Base-by-base conservation (phyloP, 352 stramenopile genomes). In the Lagenidium giganteum region DNA sequence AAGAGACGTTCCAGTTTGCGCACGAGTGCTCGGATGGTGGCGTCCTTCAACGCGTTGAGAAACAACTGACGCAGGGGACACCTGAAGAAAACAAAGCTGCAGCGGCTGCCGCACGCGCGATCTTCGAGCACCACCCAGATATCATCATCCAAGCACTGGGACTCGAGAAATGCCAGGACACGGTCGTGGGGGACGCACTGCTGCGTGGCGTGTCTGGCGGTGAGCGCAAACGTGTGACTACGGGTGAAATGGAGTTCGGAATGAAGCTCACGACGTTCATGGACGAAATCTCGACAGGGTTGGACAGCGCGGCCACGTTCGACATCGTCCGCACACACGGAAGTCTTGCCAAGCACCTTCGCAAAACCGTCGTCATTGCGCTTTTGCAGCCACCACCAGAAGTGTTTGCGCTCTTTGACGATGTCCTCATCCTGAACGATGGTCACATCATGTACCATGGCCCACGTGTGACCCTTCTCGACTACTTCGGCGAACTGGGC, bases 321-420 rank as follows among this genome's bases (percentile, higher is more conserved):
- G 72, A 83, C 43, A 85, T 85, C 50, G 67, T 75, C 25, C 57
- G 55, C 27, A 60, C 61, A 7, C 54, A 72, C 35, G 53, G 62
- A 11, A 70, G 52, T 28, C 47, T 79, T 17, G 64, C 70, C 5
- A 48, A 80, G 47, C 41, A 45, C 12, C 53, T 87, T n/a, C 45
- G 66, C 44, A 66, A 71, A 38, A 84, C 73, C 1, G 48, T 68
- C 14, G 63, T 92, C 25, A 76, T 96, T 13, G 84, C 82, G 8
- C 61, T 97, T 6, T 57, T 97, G 20, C 71, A 98, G 64, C 92
- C 93, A 22, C 76, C 92, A 13, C 93, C 93, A 7, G 92, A 97
- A 65, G 87, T 95, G 8, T 90, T 95, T 25, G 76, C 68, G 17
- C 64, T 97, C 13, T 98, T 98, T 54, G 93, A 98, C 59, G 79